Conservation (phyloP, 2,329 filamentous ascomycete species). For the Paramyrothecium sp. region DNA sequence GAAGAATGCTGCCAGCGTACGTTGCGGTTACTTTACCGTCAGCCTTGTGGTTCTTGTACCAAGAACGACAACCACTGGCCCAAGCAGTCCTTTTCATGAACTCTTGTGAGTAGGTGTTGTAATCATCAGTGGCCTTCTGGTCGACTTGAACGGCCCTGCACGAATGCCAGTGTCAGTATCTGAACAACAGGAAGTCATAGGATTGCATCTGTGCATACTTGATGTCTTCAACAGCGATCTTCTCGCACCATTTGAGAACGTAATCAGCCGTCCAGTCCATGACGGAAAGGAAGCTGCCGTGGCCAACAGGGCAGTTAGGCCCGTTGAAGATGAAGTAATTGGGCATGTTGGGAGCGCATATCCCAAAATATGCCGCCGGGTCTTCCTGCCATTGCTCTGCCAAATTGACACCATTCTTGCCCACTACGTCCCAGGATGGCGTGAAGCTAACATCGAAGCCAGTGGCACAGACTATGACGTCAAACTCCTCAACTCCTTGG, state of each 20-base stretch:
- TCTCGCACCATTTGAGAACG: background rate
- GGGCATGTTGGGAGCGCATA: conserved; percentile 3
- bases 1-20: background rate
- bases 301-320: conserved; percentile 3
- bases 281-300: background rate
- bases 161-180: too few relatives aligned
- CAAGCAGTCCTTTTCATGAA: conserved; percentile 7
- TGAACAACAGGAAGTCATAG: background rate
- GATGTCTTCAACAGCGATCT: background rate
- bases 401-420: background rate
- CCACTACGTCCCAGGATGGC: conserved; percentile 1
- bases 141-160: conserved; percentile 1
- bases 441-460: conserved; percentile 12
- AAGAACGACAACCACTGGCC: conserved; percentile 1
- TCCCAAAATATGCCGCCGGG: conserved; percentile 8
- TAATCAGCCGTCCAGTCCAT: background rate
- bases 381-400: conserved; percentile 6
- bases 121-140: conserved; percentile 3
- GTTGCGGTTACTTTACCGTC: background rate
- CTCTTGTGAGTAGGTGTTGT: conserved; percentile 7
- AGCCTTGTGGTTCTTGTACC: background rate
- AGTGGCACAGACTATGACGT: conserved; percentile 12
- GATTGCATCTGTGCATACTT: background rate
- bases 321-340: conserved; percentile 7
- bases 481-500: conserved; percentile 1